phyloP scores from a whole-genome alignment of 345 rosid genomes.

The Lagerstroemia speciosa region DNA sequence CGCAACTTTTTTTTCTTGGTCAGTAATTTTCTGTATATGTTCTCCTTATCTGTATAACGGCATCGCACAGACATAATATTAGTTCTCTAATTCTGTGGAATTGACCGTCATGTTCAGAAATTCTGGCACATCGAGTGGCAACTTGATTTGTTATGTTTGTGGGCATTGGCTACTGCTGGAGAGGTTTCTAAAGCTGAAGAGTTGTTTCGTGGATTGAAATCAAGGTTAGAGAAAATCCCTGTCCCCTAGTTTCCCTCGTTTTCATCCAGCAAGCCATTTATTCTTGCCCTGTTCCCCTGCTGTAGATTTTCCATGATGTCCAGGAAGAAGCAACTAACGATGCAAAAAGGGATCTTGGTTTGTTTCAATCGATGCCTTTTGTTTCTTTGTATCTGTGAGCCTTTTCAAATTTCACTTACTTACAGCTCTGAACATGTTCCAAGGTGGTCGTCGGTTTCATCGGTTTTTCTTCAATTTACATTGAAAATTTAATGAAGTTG shows the following conservation, averaged over 20 bases:
- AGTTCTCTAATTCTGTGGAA: background rate
- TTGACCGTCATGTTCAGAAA: slow-evolving; percentile 25
- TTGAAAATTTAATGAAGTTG: background rate
- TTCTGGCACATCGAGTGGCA: slow-evolving; percentile 77
- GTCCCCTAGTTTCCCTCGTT: background rate
- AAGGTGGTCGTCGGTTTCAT: background rate
- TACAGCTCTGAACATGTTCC: background rate
- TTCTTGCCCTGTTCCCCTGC: slow-evolving; percentile 12
- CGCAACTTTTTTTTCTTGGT: background rate
- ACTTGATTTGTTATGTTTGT: slow-evolving; percentile 63
- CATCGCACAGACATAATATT: background rate
- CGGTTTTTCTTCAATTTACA: background rate
- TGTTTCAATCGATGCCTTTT: slow-evolving; percentile 14
- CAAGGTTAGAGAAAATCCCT: slow-evolving; percentile 37
- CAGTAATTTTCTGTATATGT: background rate
- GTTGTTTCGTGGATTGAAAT: slow-evolving; percentile 54
- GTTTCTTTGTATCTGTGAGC: background rate
- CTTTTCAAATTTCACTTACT: background rate
- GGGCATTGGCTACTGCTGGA: slow-evolving; percentile 68
- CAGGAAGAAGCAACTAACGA: slow-evolving; percentile 64
- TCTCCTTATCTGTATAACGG: background rate
- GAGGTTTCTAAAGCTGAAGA: slow-evolving; percentile 62
- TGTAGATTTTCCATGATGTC: slow-evolving; percentile 53
- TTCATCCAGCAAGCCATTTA: slow-evolving; percentile 1
- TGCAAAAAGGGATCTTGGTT: slow-evolving; percentile 68